Evolutionary conservation across 352 stramenopile genomes (phyloP).

Genomic region (Phytophthora cryptogea): DNA sequence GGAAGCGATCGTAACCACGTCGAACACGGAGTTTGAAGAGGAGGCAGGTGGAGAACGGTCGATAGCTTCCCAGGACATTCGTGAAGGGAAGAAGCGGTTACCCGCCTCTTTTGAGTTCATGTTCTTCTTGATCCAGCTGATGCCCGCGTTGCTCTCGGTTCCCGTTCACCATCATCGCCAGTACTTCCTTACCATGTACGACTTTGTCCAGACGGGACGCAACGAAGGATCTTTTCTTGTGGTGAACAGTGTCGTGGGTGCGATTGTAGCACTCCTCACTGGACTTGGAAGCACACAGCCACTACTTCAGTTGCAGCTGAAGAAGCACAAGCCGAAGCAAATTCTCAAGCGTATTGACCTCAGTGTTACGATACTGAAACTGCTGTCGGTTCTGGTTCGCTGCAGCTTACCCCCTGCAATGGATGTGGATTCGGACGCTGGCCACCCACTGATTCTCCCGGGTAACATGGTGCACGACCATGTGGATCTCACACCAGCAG

Average conservation of each 20-base stretch:
- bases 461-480: constrained; percentile 73
- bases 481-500: constrained; percentile 59
- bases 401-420: constrained; percentile 73
- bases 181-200: constrained; percentile 77
- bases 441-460: constrained; percentile 43
- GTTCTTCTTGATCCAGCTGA: constrained; percentile 77
- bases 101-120: constrained; percentile 85
- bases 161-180: constrained; percentile 70
- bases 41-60: constrained; percentile 22
- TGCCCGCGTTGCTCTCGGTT: constrained; percentile 73
- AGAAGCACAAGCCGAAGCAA: constrained; percentile 68
- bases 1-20: constrained; percentile 68
- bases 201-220: constrained; percentile 79
- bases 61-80: neutral
- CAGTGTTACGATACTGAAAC: constrained; percentile 68
- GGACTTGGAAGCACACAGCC: constrained; percentile 61
- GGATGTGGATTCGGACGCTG: constrained; percentile 46
- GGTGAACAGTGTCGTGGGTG: constrained; percentile 81
- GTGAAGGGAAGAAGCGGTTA: constrained; percentile 39
- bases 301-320: constrained; percentile 66
- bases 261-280: constrained; percentile 70
- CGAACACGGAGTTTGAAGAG: constrained; percentile 54
- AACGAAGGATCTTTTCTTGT: constrained; percentile 86
- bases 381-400: constrained; percentile 76
- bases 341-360: constrained; percentile 84